Base-by-base conservation (phyloP, 2,329 filamentous ascomycete species). In the Aspergillus uvarum region DNA sequence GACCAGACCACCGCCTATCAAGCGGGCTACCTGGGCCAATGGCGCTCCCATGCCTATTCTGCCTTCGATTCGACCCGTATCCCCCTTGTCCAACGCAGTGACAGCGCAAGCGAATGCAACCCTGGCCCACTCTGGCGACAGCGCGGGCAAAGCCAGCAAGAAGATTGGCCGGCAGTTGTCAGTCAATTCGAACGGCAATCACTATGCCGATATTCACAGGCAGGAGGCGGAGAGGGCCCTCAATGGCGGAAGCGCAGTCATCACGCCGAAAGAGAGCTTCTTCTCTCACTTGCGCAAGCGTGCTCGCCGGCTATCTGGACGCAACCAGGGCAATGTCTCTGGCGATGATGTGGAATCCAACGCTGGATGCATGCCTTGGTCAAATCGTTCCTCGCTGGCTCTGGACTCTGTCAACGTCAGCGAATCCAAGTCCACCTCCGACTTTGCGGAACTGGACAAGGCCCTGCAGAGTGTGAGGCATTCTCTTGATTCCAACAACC, bases 241-340 rank as follows among this genome's bases (percentile, higher is more conserved):
- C 50, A 97, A 92, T 72, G 95, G 93, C 56, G 88, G 89, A 69
- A 87, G 85, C 16, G 95, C 92, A 5, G 91, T 89, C 0, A 88
- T 85, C 68, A 90, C 85, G 19, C 90, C 92, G 49, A 96, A 96
- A 72, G 95, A 99, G 76, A 92, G 95, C 76, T 99, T 99, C 81
- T 99, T 99, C 79, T 98, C 95, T 0, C 95, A 99, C 74, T 83
- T 99, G 7, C 87, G 95, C 59, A 99, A 99, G 78, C 89, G 94
- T 54, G 95, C 96, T 29, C 87, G 95, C 67, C 86, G 95, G 67
- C 88, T 99, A 62, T 99, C 95, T 26, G 95, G 95, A 51, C 88
- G 94, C 59, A 92, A 96, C 72, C 91, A 94, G 73, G 88, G 87
- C 14, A 89, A 91, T 60, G 91, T 92, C 19, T 89, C 92, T 8